Evolutionary conservation across 805 yeast genomes (phyloP).

Genomic region (Saccharomycopsis microspora): DNA sequence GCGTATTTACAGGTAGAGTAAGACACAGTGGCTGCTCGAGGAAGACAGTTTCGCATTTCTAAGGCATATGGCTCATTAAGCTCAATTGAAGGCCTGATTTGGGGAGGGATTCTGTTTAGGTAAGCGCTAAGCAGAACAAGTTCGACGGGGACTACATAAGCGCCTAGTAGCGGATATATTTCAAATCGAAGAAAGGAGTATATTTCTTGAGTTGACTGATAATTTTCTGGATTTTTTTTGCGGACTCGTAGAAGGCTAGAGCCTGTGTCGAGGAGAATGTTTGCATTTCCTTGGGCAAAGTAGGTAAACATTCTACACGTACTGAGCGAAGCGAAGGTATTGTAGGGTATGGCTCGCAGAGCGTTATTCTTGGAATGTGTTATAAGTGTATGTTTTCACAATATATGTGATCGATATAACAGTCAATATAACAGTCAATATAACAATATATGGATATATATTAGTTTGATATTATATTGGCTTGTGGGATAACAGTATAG

Average conservation of each 20-base stretch:
- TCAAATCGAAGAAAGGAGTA: slow-evolving; percentile 25
- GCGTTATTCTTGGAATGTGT: too few species aligned
- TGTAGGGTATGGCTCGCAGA: too few species aligned
- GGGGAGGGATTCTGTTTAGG: neutral
- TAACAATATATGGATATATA: too few species aligned
- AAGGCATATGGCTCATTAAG: slow-evolving; percentile 19
- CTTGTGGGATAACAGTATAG: too few species aligned
- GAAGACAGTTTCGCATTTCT: too few species aligned
- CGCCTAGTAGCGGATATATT: slow-evolving; percentile 18
- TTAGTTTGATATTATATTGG: too few species aligned
- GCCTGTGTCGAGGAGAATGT: slow-evolving; percentile 29
- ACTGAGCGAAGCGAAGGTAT: too few species aligned
- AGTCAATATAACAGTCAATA: too few species aligned
- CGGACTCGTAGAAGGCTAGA: slow-evolving; percentile 23
- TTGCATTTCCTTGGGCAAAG: slow-evolving; percentile 39
- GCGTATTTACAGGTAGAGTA: slow-evolving; percentile 26
- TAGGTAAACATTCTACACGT: too few species aligned
- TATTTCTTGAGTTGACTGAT: slow-evolving; percentile 26
- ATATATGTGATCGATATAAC: too few species aligned
- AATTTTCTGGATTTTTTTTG: slow-evolving; percentile 20
- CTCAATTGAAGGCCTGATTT: neutral
- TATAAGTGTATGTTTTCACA: too few species aligned
- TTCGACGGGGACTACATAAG: slow-evolving; percentile 3
- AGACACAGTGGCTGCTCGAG: slow-evolving; percentile 19
- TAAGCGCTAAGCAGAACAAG: neutral